Conservation (phyloP, 345 rosid species). For the Geranium rotundifolium region DNA sequence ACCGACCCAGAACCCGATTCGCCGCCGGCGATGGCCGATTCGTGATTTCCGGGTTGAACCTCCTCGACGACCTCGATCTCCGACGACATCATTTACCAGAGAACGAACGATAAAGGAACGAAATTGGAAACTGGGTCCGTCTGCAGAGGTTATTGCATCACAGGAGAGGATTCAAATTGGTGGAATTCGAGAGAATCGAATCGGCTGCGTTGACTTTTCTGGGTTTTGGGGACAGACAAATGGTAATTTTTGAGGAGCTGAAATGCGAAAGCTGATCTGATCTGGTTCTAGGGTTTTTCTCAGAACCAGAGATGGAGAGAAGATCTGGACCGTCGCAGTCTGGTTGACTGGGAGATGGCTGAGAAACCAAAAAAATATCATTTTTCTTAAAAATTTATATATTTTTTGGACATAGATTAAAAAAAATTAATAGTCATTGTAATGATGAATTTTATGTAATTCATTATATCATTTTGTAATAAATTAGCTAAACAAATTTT, state of each 20-base stretch:
- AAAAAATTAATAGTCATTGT: too few relatives aligned
- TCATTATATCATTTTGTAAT: too few relatives aligned
- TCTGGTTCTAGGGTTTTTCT: not conserved
- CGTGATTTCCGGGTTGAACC: constrained; percentile 21
- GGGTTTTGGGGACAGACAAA: not conserved
- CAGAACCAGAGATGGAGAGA: too few relatives aligned
- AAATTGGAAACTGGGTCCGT: not conserved
- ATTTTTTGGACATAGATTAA: too few relatives aligned
- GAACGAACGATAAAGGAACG: too few relatives aligned
- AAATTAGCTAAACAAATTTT: too few relatives aligned
- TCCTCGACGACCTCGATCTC: constrained; percentile 97
- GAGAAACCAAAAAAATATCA: too few relatives aligned
- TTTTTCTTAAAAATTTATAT: too few relatives aligned
- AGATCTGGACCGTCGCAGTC: not conserved
- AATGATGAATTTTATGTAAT: too few relatives aligned
- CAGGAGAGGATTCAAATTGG: not conserved
- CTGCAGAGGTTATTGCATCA: not conserved
- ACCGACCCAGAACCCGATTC: not conserved
- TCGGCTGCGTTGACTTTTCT: not conserved
- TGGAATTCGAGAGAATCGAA: not conserved
- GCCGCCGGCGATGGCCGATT: not conserved
- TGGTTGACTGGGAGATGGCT: not conserved
- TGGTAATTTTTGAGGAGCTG: too few relatives aligned
- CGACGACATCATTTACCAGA: constrained; percentile 50
- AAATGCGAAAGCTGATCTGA: not conserved